A percentile compares a stretch with the other conserved stretches of the same genome.
These are phyloP conservation scores for Zymoseptoria crescenta DNA, from an alignment of 2,329 filamentous ascomycete species.

Conservation along the genomic window DNA sequence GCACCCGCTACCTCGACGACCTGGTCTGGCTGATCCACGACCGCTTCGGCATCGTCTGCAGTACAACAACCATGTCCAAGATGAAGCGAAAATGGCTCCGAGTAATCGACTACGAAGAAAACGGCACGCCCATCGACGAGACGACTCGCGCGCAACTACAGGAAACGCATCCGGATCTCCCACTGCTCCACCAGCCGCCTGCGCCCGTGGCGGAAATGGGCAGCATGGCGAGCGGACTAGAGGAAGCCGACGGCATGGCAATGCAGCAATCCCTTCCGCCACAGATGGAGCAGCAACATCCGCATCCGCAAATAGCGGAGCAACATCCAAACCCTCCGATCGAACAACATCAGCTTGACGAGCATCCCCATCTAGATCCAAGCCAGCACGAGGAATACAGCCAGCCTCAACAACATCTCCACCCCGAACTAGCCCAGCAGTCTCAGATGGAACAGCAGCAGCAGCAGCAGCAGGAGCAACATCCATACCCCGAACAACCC, in stretches of 20 bases:
- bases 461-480: slow-evolving; percentile 2
- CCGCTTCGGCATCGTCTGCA: slow-evolving; percentile 28
- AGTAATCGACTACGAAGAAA: slow-evolving; percentile 28
- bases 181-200: slow-evolving; percentile 11
- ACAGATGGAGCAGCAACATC: not conserved
- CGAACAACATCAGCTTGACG: not conserved
- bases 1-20: slow-evolving; percentile 27
- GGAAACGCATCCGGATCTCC: slow-evolving; percentile 25
- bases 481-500: not conserved
- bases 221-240: not conserved
- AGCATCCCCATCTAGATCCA: not conserved
- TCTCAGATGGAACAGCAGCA: not conserved
- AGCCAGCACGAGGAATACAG: not conserved
- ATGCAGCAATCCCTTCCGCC: not conserved
- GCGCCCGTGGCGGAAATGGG: slow-evolving; percentile 8
- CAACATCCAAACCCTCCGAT: not conserved
- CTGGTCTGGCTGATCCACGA: slow-evolving; percentile 30
- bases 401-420: not conserved
- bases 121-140: slow-evolving; percentile 24
- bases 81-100: slow-evolving; percentile 29
- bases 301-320: not conserved
- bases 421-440: not conserved
- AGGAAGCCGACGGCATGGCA: not conserved
- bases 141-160: slow-evolving; percentile 15
- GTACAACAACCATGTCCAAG: slow-evolving; percentile 30